Conservation (phyloP, 805 yeast genomes). For the Candida patagonica region DNA sequence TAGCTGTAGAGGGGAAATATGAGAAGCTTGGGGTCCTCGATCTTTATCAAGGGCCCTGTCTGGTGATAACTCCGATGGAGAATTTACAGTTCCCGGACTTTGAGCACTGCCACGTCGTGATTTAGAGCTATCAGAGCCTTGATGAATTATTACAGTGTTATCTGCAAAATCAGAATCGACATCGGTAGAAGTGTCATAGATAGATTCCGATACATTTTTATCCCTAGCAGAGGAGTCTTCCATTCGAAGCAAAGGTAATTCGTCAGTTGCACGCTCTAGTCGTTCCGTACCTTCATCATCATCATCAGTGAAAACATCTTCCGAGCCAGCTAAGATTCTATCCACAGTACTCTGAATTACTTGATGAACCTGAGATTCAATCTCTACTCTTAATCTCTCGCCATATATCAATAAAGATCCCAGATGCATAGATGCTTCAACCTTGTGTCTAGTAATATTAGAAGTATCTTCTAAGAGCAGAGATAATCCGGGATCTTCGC, state of each 20-base stretch:
- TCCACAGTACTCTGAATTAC: constrained; percentile 43
- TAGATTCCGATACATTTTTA: neutral
- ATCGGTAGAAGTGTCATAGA: neutral
- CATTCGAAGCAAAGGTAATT: neutral
- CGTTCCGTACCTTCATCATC: constrained; percentile 18
- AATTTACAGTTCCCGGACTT: too few relatives aligned
- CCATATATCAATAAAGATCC: constrained; percentile 68
- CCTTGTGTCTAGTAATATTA: constrained; percentile 48
- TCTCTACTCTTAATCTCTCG: constrained; percentile 68
- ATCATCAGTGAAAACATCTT: constrained; percentile 19
- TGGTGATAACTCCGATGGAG: too few relatives aligned
- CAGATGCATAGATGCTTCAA: constrained; percentile 59
- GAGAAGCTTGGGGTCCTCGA: too few relatives aligned
- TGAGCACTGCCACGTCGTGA: too few relatives aligned
- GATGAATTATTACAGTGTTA: constrained; percentile 4
- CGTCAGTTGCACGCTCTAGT: constrained; percentile 5
- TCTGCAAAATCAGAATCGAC: constrained; percentile 1
- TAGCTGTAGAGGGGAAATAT: too few relatives aligned
- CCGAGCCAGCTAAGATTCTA: constrained; percentile 20
- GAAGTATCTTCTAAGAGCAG: constrained; percentile 61
- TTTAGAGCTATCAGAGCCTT: neutral
- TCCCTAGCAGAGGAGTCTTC: too few relatives aligned
- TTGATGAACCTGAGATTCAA: constrained; percentile 57
- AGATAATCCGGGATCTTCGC: constrained; percentile 54
- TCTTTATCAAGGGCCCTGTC: too few relatives aligned